Base-by-base conservation (phyloP, 192 early-diverging fungal genomes). In the Glomus cerebriforme region DNA sequence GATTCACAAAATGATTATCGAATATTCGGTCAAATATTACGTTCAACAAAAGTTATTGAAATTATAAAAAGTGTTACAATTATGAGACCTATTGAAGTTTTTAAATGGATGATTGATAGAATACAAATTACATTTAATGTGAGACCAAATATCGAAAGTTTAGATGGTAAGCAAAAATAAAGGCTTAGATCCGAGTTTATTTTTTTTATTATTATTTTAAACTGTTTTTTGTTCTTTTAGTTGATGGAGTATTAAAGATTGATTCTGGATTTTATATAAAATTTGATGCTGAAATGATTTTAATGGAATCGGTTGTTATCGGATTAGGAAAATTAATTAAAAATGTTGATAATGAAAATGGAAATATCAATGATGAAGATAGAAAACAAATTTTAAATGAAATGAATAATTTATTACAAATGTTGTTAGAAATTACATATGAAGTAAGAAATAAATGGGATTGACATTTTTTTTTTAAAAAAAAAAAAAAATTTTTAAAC, bases 271-370 rank as follows among this genome's bases (percentile, higher is more conserved):
- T 47, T 47, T 71, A 71, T 26, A 47, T 71, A 0, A 47, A 5
- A 15, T 71, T 71, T 71, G 69, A 71, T 17, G n/a, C 43, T 13
- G 69, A 71, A 71, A 45, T 71, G 69, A 71, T 35, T 15, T 47
- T 71, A 34, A 29, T 71, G 69, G 69, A 71, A 35, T 71, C 69
- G 15, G 13, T 71, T 26, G 39, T 71, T 71, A 47, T 27, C 29
- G 37, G 69, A 1, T 13, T 71, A 12, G 69, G 39, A 49, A 71
- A 12, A 47, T 29, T 71, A 19, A 27, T 71, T 45, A 71, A 71
- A 71, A 9, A 39, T 15, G 24, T 15, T 71, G 43, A 71, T 13
- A 10, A 45, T 13, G 27, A 37, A 7, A 26, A 13, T 47, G 69
- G 24, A 39, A 24, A 27, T 27, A 45, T 70, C 4, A 71, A 24